These are phyloP conservation scores for Penicillium taxi DNA, from an alignment of 495 filamentous ascomycete genomes.

Conservation along the genomic window DNA sequence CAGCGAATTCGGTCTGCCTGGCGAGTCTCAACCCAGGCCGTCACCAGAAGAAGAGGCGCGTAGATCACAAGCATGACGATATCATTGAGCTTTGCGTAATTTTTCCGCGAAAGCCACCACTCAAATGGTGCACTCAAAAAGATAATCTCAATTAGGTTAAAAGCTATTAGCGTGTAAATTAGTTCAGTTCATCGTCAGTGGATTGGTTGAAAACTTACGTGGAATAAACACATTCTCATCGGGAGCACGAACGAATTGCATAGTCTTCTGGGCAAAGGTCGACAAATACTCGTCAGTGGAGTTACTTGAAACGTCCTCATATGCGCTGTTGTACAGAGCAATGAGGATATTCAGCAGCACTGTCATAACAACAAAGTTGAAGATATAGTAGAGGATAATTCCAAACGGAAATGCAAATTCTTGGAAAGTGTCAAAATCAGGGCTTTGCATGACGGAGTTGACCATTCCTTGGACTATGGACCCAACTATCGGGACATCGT, in stretches of 20 bases:
- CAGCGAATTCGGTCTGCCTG: slow-evolving; percentile 57
- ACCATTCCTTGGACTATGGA: slow-evolving; percentile 88
- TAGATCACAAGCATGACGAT: slow-evolving; percentile 81
- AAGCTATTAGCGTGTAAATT: slow-evolving; percentile 34
- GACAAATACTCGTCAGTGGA: slow-evolving; percentile 93
- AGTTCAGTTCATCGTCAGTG: background rate
- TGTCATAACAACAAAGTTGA: slow-evolving; percentile 94
- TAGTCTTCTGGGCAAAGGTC: slow-evolving; percentile 81
- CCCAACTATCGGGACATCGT: slow-evolving; percentile 48
- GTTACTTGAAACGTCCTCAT: slow-evolving; percentile 91
- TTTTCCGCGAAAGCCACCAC: slow-evolving; percentile 74
- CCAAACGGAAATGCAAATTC: slow-evolving; percentile 72
- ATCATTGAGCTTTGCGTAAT: slow-evolving; percentile 76
- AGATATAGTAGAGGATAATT: slow-evolving; percentile 87
- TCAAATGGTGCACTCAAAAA: slow-evolving; percentile 74
- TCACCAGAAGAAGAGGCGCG: slow-evolving; percentile 71
- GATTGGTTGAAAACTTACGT: slow-evolving; percentile 32
- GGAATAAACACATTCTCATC: slow-evolving; percentile 98
- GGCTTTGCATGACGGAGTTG: slow-evolving; percentile 80
- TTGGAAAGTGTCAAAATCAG: slow-evolving; percentile 85
- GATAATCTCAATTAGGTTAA: slow-evolving; percentile 89
- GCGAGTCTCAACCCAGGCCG: slow-evolving; percentile 65
- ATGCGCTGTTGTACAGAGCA: slow-evolving; percentile 92
- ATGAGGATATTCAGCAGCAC: slow-evolving; percentile 91
- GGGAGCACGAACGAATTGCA: slow-evolving; percentile 91